Percentiles rank a stretch among this genome's conserved stretches.
Conservation (phyloP, 2,329 filamentous ascomycete genomes). For the Mycocentrospora acerina region DNA sequence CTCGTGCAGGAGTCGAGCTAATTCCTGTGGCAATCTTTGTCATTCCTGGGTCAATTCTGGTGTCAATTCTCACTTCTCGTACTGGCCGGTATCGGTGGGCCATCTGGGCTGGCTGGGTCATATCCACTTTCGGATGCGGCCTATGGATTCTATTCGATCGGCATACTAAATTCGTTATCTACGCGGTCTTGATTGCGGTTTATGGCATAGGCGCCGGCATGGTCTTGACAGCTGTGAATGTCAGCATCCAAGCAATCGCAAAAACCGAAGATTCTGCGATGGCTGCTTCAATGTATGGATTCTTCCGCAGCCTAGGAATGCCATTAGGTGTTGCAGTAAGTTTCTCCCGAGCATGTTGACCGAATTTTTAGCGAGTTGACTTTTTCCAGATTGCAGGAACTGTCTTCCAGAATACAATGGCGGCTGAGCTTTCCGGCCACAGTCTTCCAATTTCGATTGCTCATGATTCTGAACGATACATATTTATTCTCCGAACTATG, state of each 20-base stretch:
- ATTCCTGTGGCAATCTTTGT: constrained; percentile 40
- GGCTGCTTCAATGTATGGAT: constrained; percentile 43
- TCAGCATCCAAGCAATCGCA: constrained; percentile 43
- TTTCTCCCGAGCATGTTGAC: neutral
- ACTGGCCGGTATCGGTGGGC: constrained; percentile 43
- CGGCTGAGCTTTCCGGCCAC: constrained; percentile 21
- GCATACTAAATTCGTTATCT: constrained; percentile 36
- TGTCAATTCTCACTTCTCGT: constrained; percentile 25
- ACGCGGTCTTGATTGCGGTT: constrained; percentile 42
- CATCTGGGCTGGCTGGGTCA: constrained; percentile 46
- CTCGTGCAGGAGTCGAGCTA: constrained; percentile 42
- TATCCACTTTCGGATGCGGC: constrained; percentile 41
- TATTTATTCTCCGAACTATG: constrained; percentile 25
- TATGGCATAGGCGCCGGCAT: constrained; percentile 48
- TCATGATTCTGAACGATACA: constrained; percentile 31
- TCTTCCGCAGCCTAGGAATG: constrained; percentile 48
- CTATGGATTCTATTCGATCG: constrained; percentile 42
- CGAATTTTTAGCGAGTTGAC: no score
- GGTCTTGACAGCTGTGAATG: constrained; percentile 44
- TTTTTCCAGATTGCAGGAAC: constrained; percentile 17
- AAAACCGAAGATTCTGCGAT: constrained; percentile 32
- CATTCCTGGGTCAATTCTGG: constrained; percentile 28
- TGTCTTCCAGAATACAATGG: constrained; percentile 47
- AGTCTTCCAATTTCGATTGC: constrained; percentile 25
- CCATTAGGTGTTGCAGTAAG: constrained; percentile 45